phyloP scores from a whole-genome alignment of 1,284 basidiomycete genomes.

The Heterobasidion irregulare region DNA sequence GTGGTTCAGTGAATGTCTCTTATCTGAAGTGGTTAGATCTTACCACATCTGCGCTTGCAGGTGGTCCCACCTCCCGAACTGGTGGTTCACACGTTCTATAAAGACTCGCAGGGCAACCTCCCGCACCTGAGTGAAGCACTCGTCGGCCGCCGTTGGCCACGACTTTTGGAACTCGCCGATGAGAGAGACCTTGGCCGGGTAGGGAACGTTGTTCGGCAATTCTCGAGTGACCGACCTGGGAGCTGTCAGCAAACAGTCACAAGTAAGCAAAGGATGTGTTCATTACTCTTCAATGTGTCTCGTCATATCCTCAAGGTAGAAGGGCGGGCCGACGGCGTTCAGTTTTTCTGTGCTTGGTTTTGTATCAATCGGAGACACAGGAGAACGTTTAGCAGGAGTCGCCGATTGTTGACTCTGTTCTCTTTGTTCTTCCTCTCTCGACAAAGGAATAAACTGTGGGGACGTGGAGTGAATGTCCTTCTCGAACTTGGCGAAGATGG shows the following conservation, averaged over 20 bases:
- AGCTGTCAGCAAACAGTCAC: background rate
- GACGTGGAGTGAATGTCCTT: conserved; percentile 26
- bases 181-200: conserved; percentile 19
- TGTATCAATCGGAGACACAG: background rate
- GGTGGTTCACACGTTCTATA: conserved; percentile 12
- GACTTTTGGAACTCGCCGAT: conserved; percentile 20
- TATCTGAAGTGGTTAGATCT: conserved; percentile 5
- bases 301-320: conserved; percentile 24
- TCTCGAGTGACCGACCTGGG: conserved; percentile 23
- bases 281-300: conserved; percentile 23
- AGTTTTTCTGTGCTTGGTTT: background rate
- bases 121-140: conserved; percentile 23
- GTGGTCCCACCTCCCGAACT: conserved; percentile 22
- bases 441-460: conserved; percentile 26
- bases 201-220: conserved; percentile 25
- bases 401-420: background rate
- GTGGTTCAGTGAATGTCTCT: background rate
- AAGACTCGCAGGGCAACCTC: conserved; percentile 13
- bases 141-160: conserved; percentile 21
- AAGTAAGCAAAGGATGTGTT: background rate
- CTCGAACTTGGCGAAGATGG: conserved; percentile 26
- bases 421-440: background rate
- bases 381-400: background rate
- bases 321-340: background rate
- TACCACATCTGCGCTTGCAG: conserved; percentile 22